phyloP scores from a whole-genome alignment of 352 stramenopile species.

The Globisporangium lucens region DNA sequence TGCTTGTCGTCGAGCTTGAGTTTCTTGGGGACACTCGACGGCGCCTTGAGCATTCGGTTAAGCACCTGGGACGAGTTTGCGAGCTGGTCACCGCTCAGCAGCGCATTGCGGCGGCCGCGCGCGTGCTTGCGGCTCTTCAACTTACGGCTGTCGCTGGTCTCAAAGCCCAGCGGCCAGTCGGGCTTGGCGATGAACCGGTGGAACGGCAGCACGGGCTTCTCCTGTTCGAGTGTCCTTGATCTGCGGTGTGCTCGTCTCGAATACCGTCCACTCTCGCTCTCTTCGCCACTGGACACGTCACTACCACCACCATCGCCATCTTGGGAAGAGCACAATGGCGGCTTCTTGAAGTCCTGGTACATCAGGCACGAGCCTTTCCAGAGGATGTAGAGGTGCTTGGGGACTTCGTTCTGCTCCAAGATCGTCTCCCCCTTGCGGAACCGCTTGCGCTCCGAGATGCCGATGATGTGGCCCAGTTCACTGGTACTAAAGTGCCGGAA shows the following conservation, averaged over 20 bases:
- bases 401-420: slow-evolving; percentile 60
- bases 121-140: slow-evolving; percentile 43
- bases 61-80: slow-evolving; percentile 1
- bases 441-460: slow-evolving; percentile 62
- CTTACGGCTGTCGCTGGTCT: slow-evolving; percentile 23
- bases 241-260: not conserved
- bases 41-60: slow-evolving; percentile 6
- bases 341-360: slow-evolving; percentile 58
- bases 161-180: slow-evolving; percentile 66
- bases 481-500: slow-evolving; percentile 59
- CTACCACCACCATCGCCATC: slow-evolving; percentile 7
- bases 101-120: slow-evolving; percentile 44
- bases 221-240: slow-evolving; percentile 15
- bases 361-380: slow-evolving; percentile 66
- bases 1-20: slow-evolving; percentile 35
- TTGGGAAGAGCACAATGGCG: slow-evolving; percentile 30
- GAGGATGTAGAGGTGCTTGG: slow-evolving; percentile 47
- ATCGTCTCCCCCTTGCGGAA: slow-evolving; percentile 66
- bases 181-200: slow-evolving; percentile 54
- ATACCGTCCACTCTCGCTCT: slow-evolving; percentile 14
- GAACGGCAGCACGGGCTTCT: slow-evolving; percentile 40
- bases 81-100: slow-evolving; percentile 15
- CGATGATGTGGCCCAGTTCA: slow-evolving; percentile 67
- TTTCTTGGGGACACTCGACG: slow-evolving; percentile 22
- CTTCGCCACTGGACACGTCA: slow-evolving; percentile 2